Conservation (phyloP, 768 basidiomycete genomes). For the Cystobasidium onofrii region DNA sequence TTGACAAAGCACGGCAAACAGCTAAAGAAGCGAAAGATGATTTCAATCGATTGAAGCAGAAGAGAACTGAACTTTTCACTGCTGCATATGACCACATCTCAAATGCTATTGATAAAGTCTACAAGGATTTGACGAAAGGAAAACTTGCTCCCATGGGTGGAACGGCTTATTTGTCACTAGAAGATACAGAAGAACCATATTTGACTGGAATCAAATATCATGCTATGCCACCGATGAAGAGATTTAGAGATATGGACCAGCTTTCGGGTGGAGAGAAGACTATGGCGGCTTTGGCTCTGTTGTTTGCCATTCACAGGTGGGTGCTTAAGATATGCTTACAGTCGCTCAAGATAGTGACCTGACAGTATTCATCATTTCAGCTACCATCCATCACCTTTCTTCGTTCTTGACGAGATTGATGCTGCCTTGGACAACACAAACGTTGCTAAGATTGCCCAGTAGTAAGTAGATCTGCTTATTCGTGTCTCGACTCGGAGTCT, state of each 20-base stretch:
- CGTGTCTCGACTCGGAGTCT: too few species aligned
- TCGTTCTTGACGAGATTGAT: slow-evolving; percentile 96
- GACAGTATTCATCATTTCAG: slow-evolving; percentile 47
- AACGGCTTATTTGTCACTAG: slow-evolving; percentile 88
- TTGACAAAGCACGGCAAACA: slow-evolving; percentile 81
- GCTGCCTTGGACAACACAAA: slow-evolving; percentile 98
- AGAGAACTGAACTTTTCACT: slow-evolving; percentile 76
- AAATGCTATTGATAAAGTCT: slow-evolving; percentile 85
- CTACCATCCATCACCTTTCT: slow-evolving; percentile 93
- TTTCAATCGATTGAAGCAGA: slow-evolving; percentile 75
- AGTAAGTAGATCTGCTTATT: slow-evolving; percentile 51
- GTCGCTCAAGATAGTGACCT: neutral
- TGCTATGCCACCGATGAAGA: slow-evolving; percentile 99
- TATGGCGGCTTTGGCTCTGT: slow-evolving; percentile 87
- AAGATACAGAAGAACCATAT: slow-evolving; percentile 90
- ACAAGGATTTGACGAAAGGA: slow-evolving; percentile 95
- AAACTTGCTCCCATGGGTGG: slow-evolving; percentile 90
- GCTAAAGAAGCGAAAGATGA: slow-evolving; percentile 83
- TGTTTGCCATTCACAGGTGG: slow-evolving; percentile 93
- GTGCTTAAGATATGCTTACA: slow-evolving; percentile 23
- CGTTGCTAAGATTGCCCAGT: slow-evolving; percentile 87
- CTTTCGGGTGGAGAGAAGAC: slow-evolving; percentile 98
- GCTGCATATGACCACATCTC: slow-evolving; percentile 94
- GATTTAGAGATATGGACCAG: slow-evolving; percentile 98
- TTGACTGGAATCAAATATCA: slow-evolving; percentile 90